Percentiles rank a stretch among this genome's conserved stretches.
These are phyloP conservation scores for Lepraria neglecta DNA, from an alignment of 495 filamentous ascomycete genomes.

Conservation along the genomic window DNA sequence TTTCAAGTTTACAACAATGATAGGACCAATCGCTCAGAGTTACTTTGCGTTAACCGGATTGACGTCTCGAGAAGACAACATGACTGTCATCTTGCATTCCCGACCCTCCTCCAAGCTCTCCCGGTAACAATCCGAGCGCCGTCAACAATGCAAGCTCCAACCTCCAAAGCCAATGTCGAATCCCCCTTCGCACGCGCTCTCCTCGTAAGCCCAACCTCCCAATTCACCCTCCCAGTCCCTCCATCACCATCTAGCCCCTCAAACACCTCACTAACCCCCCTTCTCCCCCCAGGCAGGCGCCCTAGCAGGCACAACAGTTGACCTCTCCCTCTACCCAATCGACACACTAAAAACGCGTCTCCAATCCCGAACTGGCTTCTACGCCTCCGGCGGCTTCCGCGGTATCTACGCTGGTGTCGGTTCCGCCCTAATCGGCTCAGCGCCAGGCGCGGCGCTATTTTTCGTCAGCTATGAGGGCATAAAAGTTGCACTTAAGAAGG, in stretches of 20 bases:
- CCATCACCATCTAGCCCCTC: too few species aligned
- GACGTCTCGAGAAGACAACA: not conserved
- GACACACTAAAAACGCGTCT: constrained; percentile 91
- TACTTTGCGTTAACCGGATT: too few species aligned
- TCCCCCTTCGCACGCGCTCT: constrained; percentile 23
- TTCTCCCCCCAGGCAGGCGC: constrained; percentile 56
- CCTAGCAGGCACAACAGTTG: constrained; percentile 79
- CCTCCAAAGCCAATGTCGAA: constrained; percentile 1
- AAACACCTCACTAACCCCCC: not conserved
- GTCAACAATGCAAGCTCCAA: not conserved
- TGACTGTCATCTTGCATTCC: not conserved
- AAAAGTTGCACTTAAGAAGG: constrained; percentile 50
- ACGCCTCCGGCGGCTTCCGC: constrained; percentile 71
- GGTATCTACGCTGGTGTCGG: constrained; percentile 62
- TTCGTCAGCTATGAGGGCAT: constrained; percentile 91
- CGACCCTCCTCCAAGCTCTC: not conserved
- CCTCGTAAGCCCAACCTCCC: constrained; percentile 16
- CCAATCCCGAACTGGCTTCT: constrained; percentile 72
- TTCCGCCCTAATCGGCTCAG: constrained; percentile 67
- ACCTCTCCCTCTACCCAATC: constrained; percentile 84
- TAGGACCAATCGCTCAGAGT: too few species aligned
- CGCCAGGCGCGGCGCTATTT: constrained; percentile 95
- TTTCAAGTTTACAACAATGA: too few species aligned
- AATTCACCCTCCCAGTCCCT: not conserved
- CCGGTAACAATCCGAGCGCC: not conserved